Conservation (phyloP, 495 filamentous ascomycete species). For the Letharia lupina region DNA sequence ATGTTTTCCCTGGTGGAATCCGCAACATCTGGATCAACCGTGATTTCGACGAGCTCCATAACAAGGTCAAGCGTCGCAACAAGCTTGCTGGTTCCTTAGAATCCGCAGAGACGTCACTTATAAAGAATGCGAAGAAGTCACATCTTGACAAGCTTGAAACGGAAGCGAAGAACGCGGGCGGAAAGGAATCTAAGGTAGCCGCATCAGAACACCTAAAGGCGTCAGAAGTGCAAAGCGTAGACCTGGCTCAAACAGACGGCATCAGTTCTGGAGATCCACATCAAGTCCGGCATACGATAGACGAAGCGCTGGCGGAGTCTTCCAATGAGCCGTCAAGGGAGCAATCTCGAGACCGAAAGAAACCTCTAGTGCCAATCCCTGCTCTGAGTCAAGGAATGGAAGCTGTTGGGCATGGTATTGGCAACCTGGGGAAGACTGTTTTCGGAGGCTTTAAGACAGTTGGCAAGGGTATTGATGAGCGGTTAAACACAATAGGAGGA, state of each 20-base stretch:
- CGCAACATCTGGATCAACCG: slow-evolving; percentile 96
- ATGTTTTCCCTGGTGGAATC: slow-evolving; percentile 93
- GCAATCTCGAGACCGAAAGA: slow-evolving; percentile 28
- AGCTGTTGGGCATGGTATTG: slow-evolving; percentile 56
- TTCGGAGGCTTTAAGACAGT: slow-evolving; percentile 44
- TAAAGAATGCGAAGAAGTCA: slow-evolving; percentile 66
- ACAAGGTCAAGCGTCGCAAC: slow-evolving; percentile 75
- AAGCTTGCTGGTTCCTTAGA: slow-evolving; percentile 66
- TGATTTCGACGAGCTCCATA: slow-evolving; percentile 76
- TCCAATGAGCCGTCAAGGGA: slow-evolving; percentile 28
- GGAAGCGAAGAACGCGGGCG: slow-evolving; percentile 55
- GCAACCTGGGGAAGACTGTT: slow-evolving; percentile 47
- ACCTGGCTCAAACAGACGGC: slow-evolving; percentile 59
- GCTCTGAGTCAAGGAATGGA: slow-evolving; percentile 37
- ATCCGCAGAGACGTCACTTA: slow-evolving; percentile 73
- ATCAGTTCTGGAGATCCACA: slow-evolving; percentile 79
- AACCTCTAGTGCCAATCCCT: slow-evolving; percentile 31
- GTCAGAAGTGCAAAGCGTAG: slow-evolving; percentile 47
- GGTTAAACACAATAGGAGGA: slow-evolving; percentile 6
- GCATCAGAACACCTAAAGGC: slow-evolving; percentile 33
- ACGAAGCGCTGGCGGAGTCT: slow-evolving; percentile 53
- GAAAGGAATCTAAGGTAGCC: slow-evolving; percentile 45
- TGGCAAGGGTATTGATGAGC: slow-evolving; percentile 12
- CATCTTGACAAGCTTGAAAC: slow-evolving; percentile 57
- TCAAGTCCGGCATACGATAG: slow-evolving; percentile 63